These are phyloP conservation scores for Pseudogymnoascus sp. DNA, from an alignment of 2,329 filamentous ascomycete genomes.

Conservation along the genomic window DNA sequence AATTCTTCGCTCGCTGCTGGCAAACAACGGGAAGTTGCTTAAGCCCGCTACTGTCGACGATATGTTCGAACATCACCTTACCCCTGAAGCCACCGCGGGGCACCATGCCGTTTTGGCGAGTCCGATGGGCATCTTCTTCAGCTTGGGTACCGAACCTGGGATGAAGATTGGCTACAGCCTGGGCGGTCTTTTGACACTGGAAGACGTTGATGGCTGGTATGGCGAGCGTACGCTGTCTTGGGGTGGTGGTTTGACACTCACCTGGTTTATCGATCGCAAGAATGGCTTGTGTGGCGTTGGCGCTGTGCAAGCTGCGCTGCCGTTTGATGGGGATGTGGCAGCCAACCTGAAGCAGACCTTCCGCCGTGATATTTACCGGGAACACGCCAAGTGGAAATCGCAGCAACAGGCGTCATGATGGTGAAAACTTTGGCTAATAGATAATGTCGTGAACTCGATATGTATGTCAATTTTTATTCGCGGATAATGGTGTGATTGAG, in stretches of 20 bases:
- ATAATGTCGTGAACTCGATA: not conserved
- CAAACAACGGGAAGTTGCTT: conserved; percentile 40
- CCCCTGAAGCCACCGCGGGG: conserved; percentile 24
- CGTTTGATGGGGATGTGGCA: conserved; percentile 26
- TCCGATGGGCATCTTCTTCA: conserved; percentile 31
- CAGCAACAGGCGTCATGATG: conserved; percentile 13
- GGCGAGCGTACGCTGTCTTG: conserved; percentile 36
- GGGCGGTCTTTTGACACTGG: conserved; percentile 33
- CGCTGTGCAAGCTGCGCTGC: conserved; percentile 34
- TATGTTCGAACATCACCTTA: conserved; percentile 28
- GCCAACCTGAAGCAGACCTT: conserved; percentile 35
- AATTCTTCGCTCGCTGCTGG: conserved; percentile 37
- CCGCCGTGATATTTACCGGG: conserved; percentile 35
- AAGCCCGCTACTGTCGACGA: conserved; percentile 32
- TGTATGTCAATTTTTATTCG: not conserved
- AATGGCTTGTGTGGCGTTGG: conserved; percentile 37
- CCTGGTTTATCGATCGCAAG: conserved; percentile 42
- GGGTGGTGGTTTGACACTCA: conserved; percentile 38
- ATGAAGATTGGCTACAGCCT: conserved; percentile 34
- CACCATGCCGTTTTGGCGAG: conserved; percentile 27
- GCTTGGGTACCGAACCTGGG: conserved; percentile 28
- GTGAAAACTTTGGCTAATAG: not conserved
- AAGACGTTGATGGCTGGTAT: conserved; percentile 37
- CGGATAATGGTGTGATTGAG: not conserved
- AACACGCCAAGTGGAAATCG: conserved; percentile 29